A percentile compares a stretch with the other conserved stretches of the same genome.
Evolutionary conservation across 257 asterid species (phyloP).

Genomic region (Solanum commersonii): DNA sequence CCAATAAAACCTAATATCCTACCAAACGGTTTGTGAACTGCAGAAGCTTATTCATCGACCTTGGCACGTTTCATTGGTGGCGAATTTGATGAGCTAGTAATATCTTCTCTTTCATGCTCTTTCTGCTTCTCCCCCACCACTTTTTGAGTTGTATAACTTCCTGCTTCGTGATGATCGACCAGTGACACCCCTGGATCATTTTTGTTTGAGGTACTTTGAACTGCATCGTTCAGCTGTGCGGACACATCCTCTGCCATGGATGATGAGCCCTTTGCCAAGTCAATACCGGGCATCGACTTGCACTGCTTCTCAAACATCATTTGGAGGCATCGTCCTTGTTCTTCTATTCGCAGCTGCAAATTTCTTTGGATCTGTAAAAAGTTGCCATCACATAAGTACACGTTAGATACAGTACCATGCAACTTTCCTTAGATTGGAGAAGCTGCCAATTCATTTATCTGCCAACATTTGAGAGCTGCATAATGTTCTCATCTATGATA

Average conservation of each 20-base stretch:
- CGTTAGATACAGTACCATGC: not conserved
- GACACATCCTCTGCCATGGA: conserved; percentile 32
- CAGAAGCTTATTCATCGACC: conserved; percentile 19
- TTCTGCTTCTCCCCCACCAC: conserved; percentile 26
- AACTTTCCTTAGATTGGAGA: not conserved
- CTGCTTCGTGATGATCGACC: not conserved
- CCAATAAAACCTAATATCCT: not conserved
- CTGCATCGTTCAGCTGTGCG: conserved; percentile 18
- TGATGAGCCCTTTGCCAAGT: conserved; percentile 39
- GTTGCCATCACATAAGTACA: not conserved
- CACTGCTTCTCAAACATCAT: conserved; percentile 18
- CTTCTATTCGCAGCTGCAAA: conserved; percentile 13
- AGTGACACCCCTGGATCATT: not conserved
- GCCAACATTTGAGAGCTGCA: not conserved
- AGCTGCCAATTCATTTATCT: not conserved
- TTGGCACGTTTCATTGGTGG: conserved; percentile 63
- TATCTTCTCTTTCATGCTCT: conserved; percentile 12
- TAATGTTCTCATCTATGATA: not conserved
- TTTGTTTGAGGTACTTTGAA: conserved; percentile 22
- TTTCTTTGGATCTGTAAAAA: conserved; percentile 5
- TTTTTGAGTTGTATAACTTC: not conserved
- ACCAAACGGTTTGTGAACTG: not conserved
- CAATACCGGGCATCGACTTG: conserved; percentile 37
- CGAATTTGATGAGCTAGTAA: conserved; percentile 8
- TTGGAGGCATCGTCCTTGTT: conserved; percentile 6